phyloP scores from a whole-genome alignment of 768 basidiomycete species.

The Phlegmacium glaucopus region DNA sequence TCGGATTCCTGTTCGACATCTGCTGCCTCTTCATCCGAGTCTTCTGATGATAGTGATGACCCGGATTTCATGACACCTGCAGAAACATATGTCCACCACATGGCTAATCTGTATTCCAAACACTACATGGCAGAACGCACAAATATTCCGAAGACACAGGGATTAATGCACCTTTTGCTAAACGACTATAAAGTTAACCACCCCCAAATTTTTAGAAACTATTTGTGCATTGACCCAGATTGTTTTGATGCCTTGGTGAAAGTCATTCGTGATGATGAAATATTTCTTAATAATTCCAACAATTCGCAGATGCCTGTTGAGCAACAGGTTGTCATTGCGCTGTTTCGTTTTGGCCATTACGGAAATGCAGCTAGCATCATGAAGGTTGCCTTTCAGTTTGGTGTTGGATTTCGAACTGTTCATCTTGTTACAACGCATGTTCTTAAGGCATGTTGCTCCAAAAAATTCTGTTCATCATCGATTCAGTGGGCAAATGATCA shows the following conservation, averaged over 20 bases:
- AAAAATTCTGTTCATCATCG: conserved; percentile 19
- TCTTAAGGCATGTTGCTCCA: conserved; percentile 27
- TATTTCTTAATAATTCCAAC: conserved; percentile 7
- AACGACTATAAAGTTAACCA: neutral
- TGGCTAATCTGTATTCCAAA: no score
- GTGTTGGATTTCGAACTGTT: conserved; percentile 29
- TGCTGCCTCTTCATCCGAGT: no score
- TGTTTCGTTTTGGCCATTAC: conserved; percentile 35
- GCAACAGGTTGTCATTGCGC: conserved; percentile 12
- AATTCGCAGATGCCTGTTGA: conserved; percentile 7
- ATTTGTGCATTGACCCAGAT: conserved; percentile 1
- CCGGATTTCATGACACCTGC: no score
- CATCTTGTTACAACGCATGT: conserved; percentile 15
- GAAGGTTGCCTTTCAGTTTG: conserved; percentile 34
- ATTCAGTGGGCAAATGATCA: conserved; percentile 22
- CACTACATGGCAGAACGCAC: no score
- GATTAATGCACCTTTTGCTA: neutral
- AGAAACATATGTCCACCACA: no score
- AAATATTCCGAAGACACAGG: neutral
- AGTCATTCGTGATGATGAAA: conserved; percentile 2
- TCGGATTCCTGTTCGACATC: no score
- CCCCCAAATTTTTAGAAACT: neutral
- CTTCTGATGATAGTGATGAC: no score
- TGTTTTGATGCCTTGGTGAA: conserved; percentile 1
- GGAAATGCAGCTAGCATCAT: conserved; percentile 33